Evolutionary conservation across 164 flowering plant genomes (phyloP), one percentile per base, ranked within the genome.

Genomic region (Liriodendron chinense): DNA sequence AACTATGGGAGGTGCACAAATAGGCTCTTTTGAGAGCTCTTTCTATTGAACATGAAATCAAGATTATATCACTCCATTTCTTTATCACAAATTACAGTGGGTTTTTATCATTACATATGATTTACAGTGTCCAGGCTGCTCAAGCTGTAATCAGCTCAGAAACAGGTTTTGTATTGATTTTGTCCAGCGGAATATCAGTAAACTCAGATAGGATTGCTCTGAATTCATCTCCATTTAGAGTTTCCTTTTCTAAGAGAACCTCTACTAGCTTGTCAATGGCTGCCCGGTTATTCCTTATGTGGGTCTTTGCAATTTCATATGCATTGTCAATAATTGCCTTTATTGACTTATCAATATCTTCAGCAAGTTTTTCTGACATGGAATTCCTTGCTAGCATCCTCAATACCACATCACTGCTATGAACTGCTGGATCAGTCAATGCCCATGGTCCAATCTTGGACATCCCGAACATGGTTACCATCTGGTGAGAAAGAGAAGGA

Each of bases 371-470:
- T 76, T 90, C 92, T 10, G 93, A 91, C 92, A 91, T 91, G 56
- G 84, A 79, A 76, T 90, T 90, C 76, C 91, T 85, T n/a, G 92
- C 90, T 20, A 89, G 74, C 93, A 87, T 86, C 71, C 92, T 85
- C 78, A 90, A 75, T 14, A 91, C 88, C 9, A 90, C 86, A 77
- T 91, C 93, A 66, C 89, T 76, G 74, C 76, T 80, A 68, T 89
- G 92, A 2, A 65, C 87, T 72, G 85, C 80, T 34, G 89, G 89
- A 75, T 91, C 93, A n/a, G 82, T 84, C 83, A 88, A 67, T 59
- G 92, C 80, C 96, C 93, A 89, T 26, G 96, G 93, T 28, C 93
- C 93, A 49, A 89, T 88, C 78, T 89, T 89, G 2, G 96, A 91
- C 93, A 91, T 91, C n/a, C 95, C 95, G 79, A 77, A 86, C 74